Evolutionary conservation across 371 early-diverging fungal species (phyloP).

Genomic region (Mortierella sp.): DNA sequence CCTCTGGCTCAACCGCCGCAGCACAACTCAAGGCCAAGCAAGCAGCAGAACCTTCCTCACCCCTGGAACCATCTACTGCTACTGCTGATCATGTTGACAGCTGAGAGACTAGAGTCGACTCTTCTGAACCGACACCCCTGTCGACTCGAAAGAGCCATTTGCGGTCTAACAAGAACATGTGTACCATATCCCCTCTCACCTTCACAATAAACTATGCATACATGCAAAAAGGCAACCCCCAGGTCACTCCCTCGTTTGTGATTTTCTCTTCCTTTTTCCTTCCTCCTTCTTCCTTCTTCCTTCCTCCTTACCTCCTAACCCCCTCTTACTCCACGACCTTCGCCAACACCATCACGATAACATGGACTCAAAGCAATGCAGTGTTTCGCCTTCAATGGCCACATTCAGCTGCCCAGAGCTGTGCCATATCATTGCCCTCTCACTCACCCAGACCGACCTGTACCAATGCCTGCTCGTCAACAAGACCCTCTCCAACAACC

Average conservation of each 20-base stretch:
- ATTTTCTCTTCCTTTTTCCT: background rate
- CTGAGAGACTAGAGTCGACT: too few relatives aligned
- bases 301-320: background rate
- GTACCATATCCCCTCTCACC: too few relatives aligned
- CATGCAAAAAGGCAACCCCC: background rate
- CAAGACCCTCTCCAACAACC: background rate
- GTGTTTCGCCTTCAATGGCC: background rate
- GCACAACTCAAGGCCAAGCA: background rate
- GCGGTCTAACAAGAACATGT: too few relatives aligned
- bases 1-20: background rate
- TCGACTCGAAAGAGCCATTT: too few relatives aligned
- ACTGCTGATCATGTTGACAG: too few relatives aligned
- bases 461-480: conserved; percentile 2
- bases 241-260: background rate
- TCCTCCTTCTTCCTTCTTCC: background rate
- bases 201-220: too few relatives aligned
- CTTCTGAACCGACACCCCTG: too few relatives aligned
- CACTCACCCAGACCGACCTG: background rate
- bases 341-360: background rate
- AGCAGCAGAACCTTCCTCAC: too few relatives aligned
- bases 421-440: background rate
- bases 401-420: background rate
- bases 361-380: background rate
- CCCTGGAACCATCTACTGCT: too few relatives aligned
- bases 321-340: background rate